These are phyloP conservation scores for Fusarium coicis DNA, from an alignment of 2,329 filamentous ascomycete genomes.

Conservation along the genomic window DNA sequence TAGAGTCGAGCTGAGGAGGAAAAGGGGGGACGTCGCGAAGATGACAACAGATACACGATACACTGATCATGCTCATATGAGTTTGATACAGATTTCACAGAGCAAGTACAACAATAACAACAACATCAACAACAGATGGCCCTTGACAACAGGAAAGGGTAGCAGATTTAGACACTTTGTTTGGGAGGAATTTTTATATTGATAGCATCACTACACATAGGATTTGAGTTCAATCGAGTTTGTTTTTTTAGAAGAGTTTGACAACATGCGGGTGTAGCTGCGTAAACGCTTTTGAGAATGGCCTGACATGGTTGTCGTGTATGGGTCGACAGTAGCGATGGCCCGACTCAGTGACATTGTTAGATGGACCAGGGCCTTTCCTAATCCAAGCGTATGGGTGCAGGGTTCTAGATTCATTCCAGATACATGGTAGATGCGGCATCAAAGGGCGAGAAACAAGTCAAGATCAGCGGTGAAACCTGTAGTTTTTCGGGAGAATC, in stretches of 20 bases:
- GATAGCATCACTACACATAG: background rate
- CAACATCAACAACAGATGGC: conserved; percentile 33
- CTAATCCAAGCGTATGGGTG: background rate
- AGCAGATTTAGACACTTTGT: conserved; percentile 43
- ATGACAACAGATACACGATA: conserved; percentile 22
- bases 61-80: conserved; percentile 28
- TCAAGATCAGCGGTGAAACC: conserved; percentile 36
- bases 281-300: background rate
- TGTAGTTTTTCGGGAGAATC: conserved; percentile 38
- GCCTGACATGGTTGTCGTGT: background rate
- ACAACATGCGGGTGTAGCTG: background rate
- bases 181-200: conserved; percentile 30
- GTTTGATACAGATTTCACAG: conserved; percentile 33
- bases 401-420: background rate
- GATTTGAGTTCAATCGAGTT: conserved; percentile 5
- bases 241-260: background rate
- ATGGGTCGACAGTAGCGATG: conserved; percentile 2
- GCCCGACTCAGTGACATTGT: background rate
- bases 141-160: conserved; percentile 43
- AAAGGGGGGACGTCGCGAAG: conserved; percentile 17
- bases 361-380: background rate
- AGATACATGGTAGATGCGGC: background rate
- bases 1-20: conserved; percentile 21
- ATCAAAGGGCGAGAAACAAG: background rate
- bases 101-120: conserved; percentile 19